Conservation (phyloP, 345 rosid species). For the Diplotaxis tenuifolia region DNA sequence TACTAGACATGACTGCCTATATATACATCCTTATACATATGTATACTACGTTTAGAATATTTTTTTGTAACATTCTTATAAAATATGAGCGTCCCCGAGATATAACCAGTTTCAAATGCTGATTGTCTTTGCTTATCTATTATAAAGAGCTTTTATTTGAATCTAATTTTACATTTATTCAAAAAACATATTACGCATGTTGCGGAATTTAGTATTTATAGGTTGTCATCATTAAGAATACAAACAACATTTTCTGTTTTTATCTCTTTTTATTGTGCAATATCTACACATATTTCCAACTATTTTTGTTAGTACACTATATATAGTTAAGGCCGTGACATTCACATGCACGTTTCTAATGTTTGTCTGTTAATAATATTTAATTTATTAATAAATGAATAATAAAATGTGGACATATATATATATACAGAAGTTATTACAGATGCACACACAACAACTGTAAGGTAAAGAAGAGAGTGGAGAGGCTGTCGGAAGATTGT, state of each 20-base stretch:
- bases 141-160: background rate
- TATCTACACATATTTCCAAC: constrained; percentile 27
- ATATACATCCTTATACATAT: background rate
- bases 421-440: constrained; percentile 69
- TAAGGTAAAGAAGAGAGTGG: constrained; percentile 95
- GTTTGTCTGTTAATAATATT: background rate
- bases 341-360: constrained; percentile 4
- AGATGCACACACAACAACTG: constrained; percentile 86
- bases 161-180: background rate
- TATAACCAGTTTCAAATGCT: no score
- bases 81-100: no score
- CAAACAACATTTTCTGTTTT: constrained; percentile 6
- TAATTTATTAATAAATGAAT: background rate
- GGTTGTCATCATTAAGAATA: constrained; percentile 12
- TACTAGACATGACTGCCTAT: constrained; percentile 27
- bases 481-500: constrained; percentile 86
- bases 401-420: background rate
- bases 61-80: background rate
- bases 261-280: constrained; percentile 8
- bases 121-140: no score
- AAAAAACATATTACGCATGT: background rate
- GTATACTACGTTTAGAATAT: background rate
- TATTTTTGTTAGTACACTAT: background rate
- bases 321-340: background rate
- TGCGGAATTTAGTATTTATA: constrained; percentile 22